Base-by-base conservation (phyloP, 352 stramenopile genomes). In the Phytophthora rubi region DNA sequence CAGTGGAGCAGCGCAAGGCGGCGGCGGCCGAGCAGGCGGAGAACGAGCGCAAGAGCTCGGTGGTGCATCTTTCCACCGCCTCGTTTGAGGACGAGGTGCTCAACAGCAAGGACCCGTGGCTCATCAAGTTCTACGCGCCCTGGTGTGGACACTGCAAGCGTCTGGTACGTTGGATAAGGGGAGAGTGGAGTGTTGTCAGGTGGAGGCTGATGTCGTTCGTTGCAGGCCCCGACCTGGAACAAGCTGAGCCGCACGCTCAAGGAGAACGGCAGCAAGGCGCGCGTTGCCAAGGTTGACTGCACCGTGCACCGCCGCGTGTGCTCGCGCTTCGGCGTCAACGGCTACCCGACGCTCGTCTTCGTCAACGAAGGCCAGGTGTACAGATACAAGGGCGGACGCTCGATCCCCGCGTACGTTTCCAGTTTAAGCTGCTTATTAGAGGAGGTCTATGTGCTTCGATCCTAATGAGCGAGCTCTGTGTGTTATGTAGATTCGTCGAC, bases 41-140 rank as follows among this genome's bases (percentile, higher is more conserved):
- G 42, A 85, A 85, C 28, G 84, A 90, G 49, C 66, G 68, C 15
- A 77, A 79, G 53, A 89, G 80, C 30, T 66, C 71, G 6, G 83
- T 93, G 23, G 84, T 89, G 53, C 68, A 72, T 23, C 72, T 90
- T 47, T 84, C 76, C 3, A 88, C 83, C 9, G 61, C 73, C 5
- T 73, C 63, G 23, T 92, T 93, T 28, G 83, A 92, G 21, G 68
- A 81, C 16, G 66, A 89, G 53, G 81, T 94, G 37, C 83, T 91
- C 37, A 54, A 79, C 8, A 71, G 84, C 66, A 85, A 85, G 60
- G 64, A 88, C 12, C 74, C 84, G 51, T 94, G 83, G 82, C 73
- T 95, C 48, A 86, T 95, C 65, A 93, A 94, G 73, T 94, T 94
- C 60, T 93, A 93, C 62, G 85, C 86, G 21, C 85, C 85, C 2